Evolutionary conservation across 1,284 basidiomycete genomes (phyloP), one percentile per base, ranked within the genome.

Genomic region (Coniophora puteana): DNA sequence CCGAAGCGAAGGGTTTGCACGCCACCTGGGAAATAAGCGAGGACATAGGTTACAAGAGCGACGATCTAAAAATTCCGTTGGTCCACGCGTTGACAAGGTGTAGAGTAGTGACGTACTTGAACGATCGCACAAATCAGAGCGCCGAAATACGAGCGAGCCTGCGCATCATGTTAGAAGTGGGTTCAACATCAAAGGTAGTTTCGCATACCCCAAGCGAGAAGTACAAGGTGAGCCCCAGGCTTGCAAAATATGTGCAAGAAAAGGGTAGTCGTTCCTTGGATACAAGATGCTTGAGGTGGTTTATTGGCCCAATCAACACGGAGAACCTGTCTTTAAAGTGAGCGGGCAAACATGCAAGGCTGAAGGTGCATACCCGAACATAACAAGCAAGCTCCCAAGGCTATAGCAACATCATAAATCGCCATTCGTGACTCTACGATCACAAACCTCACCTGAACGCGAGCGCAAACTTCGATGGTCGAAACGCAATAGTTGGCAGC

Each of bases 11-110:
- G 70, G 0, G 92, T 93, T 47, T 83, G 78, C 12, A 72, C 73
- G 8, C 87, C 92, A 10, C 92, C 92, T 4, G 92, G 91, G 65
- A 94, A 95, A 65, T 95, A 96, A 0, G 92, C 91, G 13, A 90
- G 71, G 8, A 96, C 76, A 56, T 96, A 97, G 11, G 85, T 76
- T 8, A 95, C 67, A 8, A 97, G 78, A 1, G 92, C 83, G 31
- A 87, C 68, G 28, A 94, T 79, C 77, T 89, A 59, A 3, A 10
- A 7, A 8, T 40, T n/a, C 36, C 17, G 34, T 16, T 11, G 22
- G 40, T 7, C 26, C 22, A 24, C 10, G 14, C 7, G 21, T 22
- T 1, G 16, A 8, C 18, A 4, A 8, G 5, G 20, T 29, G 30
- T 7, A 5, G 16, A 23, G 17, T 0, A 23, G 21, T 48, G 24